These are phyloP conservation scores for Gyrodon lividus DNA, from an alignment of 768 basidiomycete species.

Conservation along the genomic window DNA sequence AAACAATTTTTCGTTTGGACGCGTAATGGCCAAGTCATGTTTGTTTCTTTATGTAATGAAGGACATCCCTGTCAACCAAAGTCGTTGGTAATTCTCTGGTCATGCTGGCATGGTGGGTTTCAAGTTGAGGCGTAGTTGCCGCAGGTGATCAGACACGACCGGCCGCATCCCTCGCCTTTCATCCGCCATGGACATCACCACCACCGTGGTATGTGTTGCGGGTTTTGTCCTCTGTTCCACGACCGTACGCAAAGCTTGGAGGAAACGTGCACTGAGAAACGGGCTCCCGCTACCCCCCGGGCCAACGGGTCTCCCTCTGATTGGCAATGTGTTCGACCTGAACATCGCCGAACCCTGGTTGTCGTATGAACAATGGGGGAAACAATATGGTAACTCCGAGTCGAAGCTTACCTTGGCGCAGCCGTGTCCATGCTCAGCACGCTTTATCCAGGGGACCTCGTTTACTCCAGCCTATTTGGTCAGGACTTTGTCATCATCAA, in stretches of 20 bases:
- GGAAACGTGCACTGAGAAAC: slow-evolving; percentile 5
- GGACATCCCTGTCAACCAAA: too few relatives aligned
- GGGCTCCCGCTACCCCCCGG: slow-evolving; percentile 46
- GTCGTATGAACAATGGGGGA: slow-evolving; percentile 35
- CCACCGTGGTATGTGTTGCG: neutral
- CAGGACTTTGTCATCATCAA: slow-evolving; percentile 30
- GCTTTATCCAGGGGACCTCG: slow-evolving; percentile 17
- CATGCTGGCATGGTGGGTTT: too few relatives aligned
- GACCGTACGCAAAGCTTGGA: slow-evolving; percentile 13
- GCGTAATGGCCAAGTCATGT: too few relatives aligned
- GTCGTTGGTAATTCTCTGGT: too few relatives aligned
- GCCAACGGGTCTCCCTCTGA: slow-evolving; percentile 44
- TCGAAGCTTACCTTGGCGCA: neutral
- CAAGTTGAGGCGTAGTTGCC: too few relatives aligned
- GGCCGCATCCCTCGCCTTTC: too few relatives aligned
- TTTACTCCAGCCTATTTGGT: slow-evolving; percentile 28
- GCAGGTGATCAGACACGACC: too few relatives aligned
- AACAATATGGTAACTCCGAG: slow-evolving; percentile 31
- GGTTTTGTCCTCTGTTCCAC: slow-evolving; percentile 3
- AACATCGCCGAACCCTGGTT: slow-evolving; percentile 28
- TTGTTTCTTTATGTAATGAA: too few relatives aligned
- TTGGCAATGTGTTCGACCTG: slow-evolving; percentile 25
- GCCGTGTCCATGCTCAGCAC: neutral
- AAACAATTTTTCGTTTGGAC: too few relatives aligned
- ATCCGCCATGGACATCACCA: neutral